phyloP scores from a whole-genome alignment of 345 rosid genomes.

The Acer yangbiense region DNA sequence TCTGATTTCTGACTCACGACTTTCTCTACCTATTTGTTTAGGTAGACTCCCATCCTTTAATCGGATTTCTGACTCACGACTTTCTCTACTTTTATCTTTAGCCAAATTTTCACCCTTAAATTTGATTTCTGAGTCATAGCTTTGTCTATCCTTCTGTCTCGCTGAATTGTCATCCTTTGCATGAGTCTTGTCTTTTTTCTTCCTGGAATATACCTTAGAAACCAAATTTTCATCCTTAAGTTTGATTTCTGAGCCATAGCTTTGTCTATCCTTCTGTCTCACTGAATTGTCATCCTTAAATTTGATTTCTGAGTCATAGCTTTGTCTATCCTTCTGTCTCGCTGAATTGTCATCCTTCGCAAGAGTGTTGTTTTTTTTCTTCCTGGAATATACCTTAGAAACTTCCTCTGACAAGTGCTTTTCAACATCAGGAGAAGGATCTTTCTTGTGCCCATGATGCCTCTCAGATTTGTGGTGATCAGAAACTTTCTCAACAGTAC shows the following conservation, averaged over 20 bases:
- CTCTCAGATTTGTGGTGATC: conserved; percentile 34
- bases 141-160: conserved; percentile 22
- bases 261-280: conserved; percentile 26
- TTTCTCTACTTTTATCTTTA: conserved; percentile 26
- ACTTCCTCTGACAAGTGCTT: conserved; percentile 33
- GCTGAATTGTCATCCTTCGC: conserved; percentile 28
- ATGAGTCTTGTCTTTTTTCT: conserved; percentile 31
- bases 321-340: conserved; percentile 23
- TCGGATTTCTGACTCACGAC: conserved; percentile 36
- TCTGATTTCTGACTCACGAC: conserved; percentile 36
- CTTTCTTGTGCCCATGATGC: conserved; percentile 30
- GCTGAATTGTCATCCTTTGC: conserved; percentile 27
- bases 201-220: conserved; percentile 31
- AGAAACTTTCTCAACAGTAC: conserved; percentile 34
- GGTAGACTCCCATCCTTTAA: conserved; percentile 35
- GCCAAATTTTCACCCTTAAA: conserved; percentile 22
- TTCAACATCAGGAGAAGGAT: conserved; percentile 30
- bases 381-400: conserved; percentile 35
- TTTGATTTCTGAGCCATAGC: not conserved
- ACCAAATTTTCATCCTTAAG: too few relatives aligned
- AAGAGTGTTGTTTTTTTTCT: conserved; percentile 30
- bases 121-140: conserved; percentile 35
- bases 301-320: conserved; percentile 35
- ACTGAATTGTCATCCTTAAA: conserved; percentile 22
- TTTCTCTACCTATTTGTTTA: conserved; percentile 26